Evolutionary conservation across 768 basidiomycete genomes (phyloP).

Genomic region (Mycena galopus): DNA sequence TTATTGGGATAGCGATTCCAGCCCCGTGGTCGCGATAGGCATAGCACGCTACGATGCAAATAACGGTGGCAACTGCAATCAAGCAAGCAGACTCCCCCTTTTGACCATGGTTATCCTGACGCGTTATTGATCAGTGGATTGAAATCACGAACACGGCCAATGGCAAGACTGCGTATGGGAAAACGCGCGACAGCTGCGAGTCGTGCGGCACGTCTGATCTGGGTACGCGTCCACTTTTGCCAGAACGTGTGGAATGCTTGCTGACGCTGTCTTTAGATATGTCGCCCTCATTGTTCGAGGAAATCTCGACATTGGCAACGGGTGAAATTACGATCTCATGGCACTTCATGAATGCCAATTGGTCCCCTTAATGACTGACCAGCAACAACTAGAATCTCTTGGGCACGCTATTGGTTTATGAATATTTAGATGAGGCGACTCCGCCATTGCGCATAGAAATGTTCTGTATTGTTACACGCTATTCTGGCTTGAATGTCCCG

Average conservation of each 20-base stretch:
- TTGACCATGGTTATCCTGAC: neutral
- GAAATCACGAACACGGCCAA: slow-evolving; percentile 71
- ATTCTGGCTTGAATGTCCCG: neutral
- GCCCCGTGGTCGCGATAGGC: slow-evolving; percentile 75
- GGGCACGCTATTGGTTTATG: slow-evolving; percentile 2
- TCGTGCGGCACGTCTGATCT: slow-evolving; percentile 66
- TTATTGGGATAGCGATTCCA: slow-evolving; percentile 57
- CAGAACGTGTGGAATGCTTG: neutral
- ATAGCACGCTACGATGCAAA: slow-evolving; percentile 64
- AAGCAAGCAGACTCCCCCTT: slow-evolving; percentile 55
- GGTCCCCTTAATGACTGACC: slow-evolving; percentile 55
- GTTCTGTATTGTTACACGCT: slow-evolving; percentile 28
- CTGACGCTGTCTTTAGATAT: slow-evolving; percentile 61
- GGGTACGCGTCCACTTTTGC: slow-evolving; percentile 55
- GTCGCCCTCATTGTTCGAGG: slow-evolving; percentile 71
- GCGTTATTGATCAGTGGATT: slow-evolving; percentile 59
- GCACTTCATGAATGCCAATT: slow-evolving; percentile 68
- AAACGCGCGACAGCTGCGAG: slow-evolving; percentile 70
- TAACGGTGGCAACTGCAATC: slow-evolving; percentile 68
- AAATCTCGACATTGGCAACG: slow-evolving; percentile 59
- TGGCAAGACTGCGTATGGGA: slow-evolving; percentile 62
- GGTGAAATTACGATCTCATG: slow-evolving; percentile 71
- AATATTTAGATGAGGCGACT: slow-evolving; percentile 30
- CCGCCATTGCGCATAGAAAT: slow-evolving; percentile 26
- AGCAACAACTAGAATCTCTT: neutral